Conservation (phyloP, 2,329 filamentous ascomycete genomes). For the Rhinocladiella mackenziei region DNA sequence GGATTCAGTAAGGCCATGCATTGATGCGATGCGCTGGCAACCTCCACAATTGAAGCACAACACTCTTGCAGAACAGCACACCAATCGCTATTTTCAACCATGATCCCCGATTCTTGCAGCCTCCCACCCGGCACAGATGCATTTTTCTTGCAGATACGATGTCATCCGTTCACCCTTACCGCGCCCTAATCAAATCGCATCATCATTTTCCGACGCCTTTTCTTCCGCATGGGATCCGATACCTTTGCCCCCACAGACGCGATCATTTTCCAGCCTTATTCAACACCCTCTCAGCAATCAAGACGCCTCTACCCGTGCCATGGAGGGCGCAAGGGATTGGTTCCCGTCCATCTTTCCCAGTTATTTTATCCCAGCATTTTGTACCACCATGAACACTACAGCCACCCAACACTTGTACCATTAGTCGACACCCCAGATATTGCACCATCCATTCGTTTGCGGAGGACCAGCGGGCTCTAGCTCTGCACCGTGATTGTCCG, state of each 20-base stretch:
- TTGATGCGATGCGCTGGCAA: conserved; percentile 22
- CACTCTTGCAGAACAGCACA: conserved; percentile 18
- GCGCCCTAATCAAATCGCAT: conserved; percentile 7
- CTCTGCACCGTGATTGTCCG: conserved; percentile 5
- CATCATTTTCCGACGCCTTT: background rate
- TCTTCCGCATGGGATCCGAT: conserved; percentile 1
- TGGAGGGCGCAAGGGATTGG: background rate
- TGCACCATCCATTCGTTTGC: conserved; percentile 17
- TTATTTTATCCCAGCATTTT: background rate
- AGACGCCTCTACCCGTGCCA: background rate
- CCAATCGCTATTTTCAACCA: conserved; percentile 2
- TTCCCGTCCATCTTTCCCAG: background rate
- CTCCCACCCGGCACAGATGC: background rate
- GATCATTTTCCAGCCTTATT: no score
- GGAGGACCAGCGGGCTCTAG: conserved; percentile 15
- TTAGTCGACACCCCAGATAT: conserved; percentile 19
- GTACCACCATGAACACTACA: conserved; percentile 12
- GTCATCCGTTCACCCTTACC: no score
- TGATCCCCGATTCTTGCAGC: conserved; percentile 5
- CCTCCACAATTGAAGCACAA: conserved; percentile 19
- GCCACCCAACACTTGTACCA: conserved; percentile 16
- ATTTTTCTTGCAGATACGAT: conserved; percentile 2
- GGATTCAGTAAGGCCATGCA: no score
- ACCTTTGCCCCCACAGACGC: background rate
- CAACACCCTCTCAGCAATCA: background rate